Evolutionary conservation across 805 yeast species (phyloP), one percentile per base, ranked within the genome.

Genomic region (Candida maris): DNA sequence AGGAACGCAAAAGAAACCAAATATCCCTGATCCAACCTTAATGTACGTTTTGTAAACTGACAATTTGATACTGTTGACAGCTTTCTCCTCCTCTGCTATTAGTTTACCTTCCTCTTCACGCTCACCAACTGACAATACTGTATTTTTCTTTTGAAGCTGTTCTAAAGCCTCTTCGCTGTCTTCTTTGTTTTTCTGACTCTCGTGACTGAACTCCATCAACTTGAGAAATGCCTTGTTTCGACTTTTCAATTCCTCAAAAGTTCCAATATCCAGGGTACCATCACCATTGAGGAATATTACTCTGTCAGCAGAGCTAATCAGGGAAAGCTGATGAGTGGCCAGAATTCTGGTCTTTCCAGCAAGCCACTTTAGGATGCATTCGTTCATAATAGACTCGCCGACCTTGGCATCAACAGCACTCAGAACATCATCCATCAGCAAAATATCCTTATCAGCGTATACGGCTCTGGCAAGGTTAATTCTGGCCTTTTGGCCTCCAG

Each of bases 401-500:
- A 84, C 91, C 55, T 84, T 75, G 25, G 88, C 85, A 57, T 84
- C 93, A 4, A 84, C 91, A 4, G 94, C 91, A 62, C 85, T 76
- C 40, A 84, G 65, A 13, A 83, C 85, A 53, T 84, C 94, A 53
- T 84, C 94, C 38, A 84, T 57, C 32, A 84, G 57, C 27, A 80
- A 72, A 17, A 83, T 78, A 48, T 81, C 87, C 25, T 73, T 72
- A 25, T 76, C 70, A 19, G 83, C 77, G 52, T 84, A 84, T 1
- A 82, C 85, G 3, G 89, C 83, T 53, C 94, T 70, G 4, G 94
- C 94, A 42, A 84, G 61, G 48, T 77, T 75, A 34, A 84, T 73
- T 57, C 95, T 73, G 0, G 94, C 91, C 64, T 85, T 85, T 57
- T 85, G 95, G 34, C 95, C 95, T 38, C 95, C 95, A n/a, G 91